Percentiles rank a stretch among this genome's conserved stretches.
Evolutionary conservation across 2,329 filamentous ascomycete genomes (phyloP).

Genomic region (Massarina eburnea): DNA sequence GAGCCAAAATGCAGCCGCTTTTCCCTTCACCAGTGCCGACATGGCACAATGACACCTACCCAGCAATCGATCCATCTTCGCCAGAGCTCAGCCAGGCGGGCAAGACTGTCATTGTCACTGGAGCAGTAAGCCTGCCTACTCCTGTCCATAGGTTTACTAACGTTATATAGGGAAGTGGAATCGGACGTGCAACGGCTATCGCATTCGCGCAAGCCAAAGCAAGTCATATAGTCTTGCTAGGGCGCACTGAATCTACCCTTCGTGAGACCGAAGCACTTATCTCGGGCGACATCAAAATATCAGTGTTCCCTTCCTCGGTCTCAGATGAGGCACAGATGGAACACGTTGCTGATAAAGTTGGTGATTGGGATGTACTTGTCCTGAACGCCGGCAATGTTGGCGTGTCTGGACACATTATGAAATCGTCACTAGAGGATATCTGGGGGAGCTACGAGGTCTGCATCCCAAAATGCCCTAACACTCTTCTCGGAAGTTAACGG

Average conservation of each 20-base stretch:
- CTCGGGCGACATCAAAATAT: not conserved
- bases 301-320: slow-evolving; percentile 9
- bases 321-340: slow-evolving; percentile 12
- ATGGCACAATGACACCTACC: slow-evolving; percentile 9
- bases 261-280: slow-evolving; percentile 3
- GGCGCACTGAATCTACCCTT: slow-evolving; percentile 27
- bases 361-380: slow-evolving; percentile 20
- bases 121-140: slow-evolving; percentile 11
- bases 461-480: not conserved
- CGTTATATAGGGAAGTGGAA: slow-evolving; percentile 40
- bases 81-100: slow-evolving; percentile 13
- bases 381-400: slow-evolving; percentile 18
- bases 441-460: slow-evolving; percentile 20
- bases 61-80: slow-evolving; percentile 15
- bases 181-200: slow-evolving; percentile 45
- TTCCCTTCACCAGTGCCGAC: slow-evolving; percentile 10
- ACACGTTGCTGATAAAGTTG: slow-evolving; percentile 10
- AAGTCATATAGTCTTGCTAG: slow-evolving; percentile 44
- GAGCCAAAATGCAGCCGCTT: slow-evolving; percentile 7
- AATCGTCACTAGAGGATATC: slow-evolving; percentile 12
- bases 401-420: slow-evolving; percentile 1
- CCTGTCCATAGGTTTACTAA: not conserved
- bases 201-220: slow-evolving; percentile 47
- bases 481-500: not conserved
- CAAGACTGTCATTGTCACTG: slow-evolving; percentile 23